Base-by-base conservation (phyloP, 1,284 basidiomycete genomes). In the Meripilus lineatus region DNA sequence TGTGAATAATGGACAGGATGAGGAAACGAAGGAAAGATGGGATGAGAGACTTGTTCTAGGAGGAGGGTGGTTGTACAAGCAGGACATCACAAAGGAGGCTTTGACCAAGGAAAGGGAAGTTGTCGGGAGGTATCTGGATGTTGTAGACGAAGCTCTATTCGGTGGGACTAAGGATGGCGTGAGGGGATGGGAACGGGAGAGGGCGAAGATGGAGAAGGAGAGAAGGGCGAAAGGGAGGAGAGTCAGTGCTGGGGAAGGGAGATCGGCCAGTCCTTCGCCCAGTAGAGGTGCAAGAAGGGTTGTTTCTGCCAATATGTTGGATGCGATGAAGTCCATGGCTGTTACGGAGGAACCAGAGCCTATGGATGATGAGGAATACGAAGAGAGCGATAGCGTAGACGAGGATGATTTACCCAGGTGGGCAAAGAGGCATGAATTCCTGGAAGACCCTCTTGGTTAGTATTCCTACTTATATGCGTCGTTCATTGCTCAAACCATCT, bases 31-130 rank as follows among this genome's bases (percentile, higher is more conserved):
- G 34, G 81, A 84, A 49, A 65, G 72, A 13, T 91, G 88, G 88
- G 89, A 90, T 55, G 84, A 89, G 55, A 70, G 79, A 17, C 72
- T 90, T 4, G 81, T 88, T 0, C 66, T 89, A 4, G 81, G 82
- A 20, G 79, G 79, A 15, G 89, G 89, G 3, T 90, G 85, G 83
- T 59, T 91, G 35, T 93, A 93, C 57, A 72, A 65, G 42, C 77
- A 79, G 50, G 82, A 87, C 50, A 56, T 90, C 40, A 67, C 55
- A 28, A 64, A 84, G 14, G 63, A 62, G 14, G 71, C 81, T 24
- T 62, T 92, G 37, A 57, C 38, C 42, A 73, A 71, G 54, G 87
- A 91, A 59, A 65, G 72, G 45, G 62, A 63, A 2, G 68, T 75
- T 1, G 75, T 92, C 3, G 59, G 61, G 36, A 58, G 64, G 36